Base-by-base conservation (phyloP, 208 protist species). In the Phytomonas sp. region DNA sequence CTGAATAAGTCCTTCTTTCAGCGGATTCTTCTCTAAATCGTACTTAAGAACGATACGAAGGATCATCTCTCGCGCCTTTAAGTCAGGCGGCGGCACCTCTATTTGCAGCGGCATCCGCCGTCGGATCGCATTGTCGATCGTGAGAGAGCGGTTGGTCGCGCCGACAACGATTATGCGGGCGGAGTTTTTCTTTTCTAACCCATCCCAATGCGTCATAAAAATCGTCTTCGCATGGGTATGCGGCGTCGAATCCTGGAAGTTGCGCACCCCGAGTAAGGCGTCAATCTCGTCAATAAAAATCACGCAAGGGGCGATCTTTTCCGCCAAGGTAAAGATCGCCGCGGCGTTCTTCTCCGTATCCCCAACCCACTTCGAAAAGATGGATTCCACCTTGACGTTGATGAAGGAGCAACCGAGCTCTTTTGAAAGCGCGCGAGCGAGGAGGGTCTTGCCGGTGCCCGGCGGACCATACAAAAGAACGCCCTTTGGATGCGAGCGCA, bases 391-490 rank as follows among this genome's bases (percentile, higher is more conserved):
- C 67, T 84, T 99, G 28, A 99, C 98, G 73, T 99, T 93, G 78
- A 99, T 99, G 80, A 99, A 99, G 63, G 91, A 96, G 46, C 98
- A 98, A 59, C 98, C 95, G 1, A 99, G 98, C 74, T 98, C 79
- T 77, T 99, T 99, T 4, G 99, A 99, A 17, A 99, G 90, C 4
- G 99, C 99, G 59, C 98, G 83, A 2, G 99, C 99, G 33, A 98
- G 86, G 8, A 99, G 81, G 2, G 99, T 99, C 83, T 99, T 99
- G 64, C 99, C 99, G 0, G 97, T 99, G 29, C 99, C 99, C 28
- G 99, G 99, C n/a, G 98, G 98, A 1, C 99, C 99, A 80, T 99
- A 99, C n/a, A 99, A 83, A 9, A 99, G 88, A 43, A 99, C 96
- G 59, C 98, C 98, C 78, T 99, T 99, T 34, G 98, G 98, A 63